Conservation (phyloP, 2,329 filamentous ascomycete species). For the Trichoderma sp. region DNA sequence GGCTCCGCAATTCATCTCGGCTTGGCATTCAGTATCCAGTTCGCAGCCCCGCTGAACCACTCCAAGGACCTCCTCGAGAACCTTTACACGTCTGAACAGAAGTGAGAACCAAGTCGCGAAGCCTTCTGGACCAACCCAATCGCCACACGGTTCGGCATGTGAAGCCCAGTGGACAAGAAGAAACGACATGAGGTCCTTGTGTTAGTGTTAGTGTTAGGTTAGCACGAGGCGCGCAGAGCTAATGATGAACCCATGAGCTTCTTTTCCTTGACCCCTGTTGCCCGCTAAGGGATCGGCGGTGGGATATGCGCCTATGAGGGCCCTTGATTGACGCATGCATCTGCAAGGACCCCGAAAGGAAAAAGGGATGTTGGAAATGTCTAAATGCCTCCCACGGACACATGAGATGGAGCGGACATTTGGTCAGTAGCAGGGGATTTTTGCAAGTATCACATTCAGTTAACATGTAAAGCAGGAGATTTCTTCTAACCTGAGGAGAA, state of each 20-base stretch:
- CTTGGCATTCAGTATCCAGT: background rate
- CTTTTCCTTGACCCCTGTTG: background rate
- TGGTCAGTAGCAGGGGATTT: background rate
- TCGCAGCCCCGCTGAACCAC: background rate
- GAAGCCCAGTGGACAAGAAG: constrained; percentile 9
- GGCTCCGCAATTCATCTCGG: constrained; percentile 2
- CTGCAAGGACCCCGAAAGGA: background rate
- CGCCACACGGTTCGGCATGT: constrained; percentile 16
- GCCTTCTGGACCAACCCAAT: constrained; percentile 20
- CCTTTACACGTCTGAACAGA: background rate
- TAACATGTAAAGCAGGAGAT: too few species aligned
- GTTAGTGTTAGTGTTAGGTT: too few species aligned
- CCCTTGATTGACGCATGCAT: constrained; percentile 16
- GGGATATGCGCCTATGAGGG: constrained; percentile 10
- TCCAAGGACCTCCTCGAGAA: background rate
- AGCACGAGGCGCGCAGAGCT: too few species aligned
- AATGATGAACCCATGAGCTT: background rate
- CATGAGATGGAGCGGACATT: background rate
- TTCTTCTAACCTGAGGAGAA: too few species aligned
- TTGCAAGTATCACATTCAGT: too few species aligned
- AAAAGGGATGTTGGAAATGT: background rate
- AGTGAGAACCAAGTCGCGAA: background rate
- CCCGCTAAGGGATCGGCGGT: constrained; percentile 14
- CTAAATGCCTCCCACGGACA: too few species aligned
- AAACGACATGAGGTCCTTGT: too few species aligned